Evolutionary conservation across 371 early-diverging fungal species (phyloP), one percentile per base, ranked within the genome.

Genomic region (Vairimorpha ceranae): DNA sequence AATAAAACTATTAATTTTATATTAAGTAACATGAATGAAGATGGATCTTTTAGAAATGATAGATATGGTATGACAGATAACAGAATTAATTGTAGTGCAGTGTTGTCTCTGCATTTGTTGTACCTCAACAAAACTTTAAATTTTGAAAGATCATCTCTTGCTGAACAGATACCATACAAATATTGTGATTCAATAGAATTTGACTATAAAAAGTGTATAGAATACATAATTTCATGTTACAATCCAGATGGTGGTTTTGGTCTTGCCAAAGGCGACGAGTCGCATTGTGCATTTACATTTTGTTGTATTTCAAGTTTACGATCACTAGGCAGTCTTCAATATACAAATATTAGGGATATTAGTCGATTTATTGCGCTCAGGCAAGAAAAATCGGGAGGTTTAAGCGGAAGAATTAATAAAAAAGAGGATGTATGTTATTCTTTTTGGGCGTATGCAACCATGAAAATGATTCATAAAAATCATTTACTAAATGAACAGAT

Each of bases 191-290:
- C 48, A 30, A 72, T 90, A 67, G 86, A 87, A 2, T 82, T 93
- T 56, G 81, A 94, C 77, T 64, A 88, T 4, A 83, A 86, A 27
- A 87, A 86, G 51, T 87, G 91, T 2, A 87, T 91, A 2, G 86
- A 87, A 36, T 94, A 89, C 82, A 84, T 95, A 6, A 52, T 76
- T 14, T 58, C 78, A 27, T 93, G 95, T 79, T 88, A 88, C 73
- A 97, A 98, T 83, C 89, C 89, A 77, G 97, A 97, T 85, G 96
- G 96, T 41, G 97, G 95, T 0, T 93, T 92, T 81, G 99, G 99
- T 3, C 89, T 86, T 45, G 82, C 86, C 10, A 92, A 92, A 0
- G 93, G 92, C 1, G 89, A 91, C 38, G 99, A 97, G 83, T 91
- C 91, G 0, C 99, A 98, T 82, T 87, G 93, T 0, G 97, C 90